Evolutionary conservation across 2,329 filamentous ascomycete genomes (phyloP), one percentile per base, ranked within the genome.

Genomic region (Lachnellula arida): DNA sequence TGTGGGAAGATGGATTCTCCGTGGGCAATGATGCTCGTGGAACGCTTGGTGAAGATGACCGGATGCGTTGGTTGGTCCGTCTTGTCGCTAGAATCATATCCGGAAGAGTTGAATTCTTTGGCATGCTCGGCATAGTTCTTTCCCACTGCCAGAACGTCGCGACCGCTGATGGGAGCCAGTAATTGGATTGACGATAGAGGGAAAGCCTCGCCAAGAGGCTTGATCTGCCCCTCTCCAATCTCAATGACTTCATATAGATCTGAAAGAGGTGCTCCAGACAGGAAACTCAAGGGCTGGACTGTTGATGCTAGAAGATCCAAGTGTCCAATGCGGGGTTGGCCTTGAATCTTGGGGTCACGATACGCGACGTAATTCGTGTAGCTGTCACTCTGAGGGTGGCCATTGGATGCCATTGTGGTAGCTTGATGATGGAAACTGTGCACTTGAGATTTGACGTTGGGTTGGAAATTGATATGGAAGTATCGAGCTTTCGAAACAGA

Each of bases 61-160:
- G 80, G 80, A 58, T 81, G 76, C 0, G 75, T 77, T 0, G 79
- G 79, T 43, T 72, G 69, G 53, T 80, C 79, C 0, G 73, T 69
- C 60, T 81, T 82, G 60, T 84, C 80, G 5, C 74, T 79, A 54
- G 73, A 75, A 64, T 83, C 81, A 60, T 76, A 83, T 0, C 80
- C 80, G 1, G 76, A 79, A 11, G 68, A 72, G 61, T 82, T 80
- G 69, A 84, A 83, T 57, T 83, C 80, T 52, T 75, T 78, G 1
- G 80, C 80, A 63, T 84, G 80, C 42, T 80, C 79, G 34, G 71
- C 69, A 60, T 83, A 84, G 60, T 82, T 83, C 64, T 83, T 81
- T 28, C 80, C 78, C 2, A 83, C 77, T 47, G 78, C 74, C 2
- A 82, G 72, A n/a, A 82, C 69, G 64, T 82, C 79, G 25, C 79